Percentiles rank a stretch among this genome's conserved stretches.
These are phyloP conservation scores for Pichia manshurica DNA, from an alignment of 805 yeast species.

Conservation along the genomic window DNA sequence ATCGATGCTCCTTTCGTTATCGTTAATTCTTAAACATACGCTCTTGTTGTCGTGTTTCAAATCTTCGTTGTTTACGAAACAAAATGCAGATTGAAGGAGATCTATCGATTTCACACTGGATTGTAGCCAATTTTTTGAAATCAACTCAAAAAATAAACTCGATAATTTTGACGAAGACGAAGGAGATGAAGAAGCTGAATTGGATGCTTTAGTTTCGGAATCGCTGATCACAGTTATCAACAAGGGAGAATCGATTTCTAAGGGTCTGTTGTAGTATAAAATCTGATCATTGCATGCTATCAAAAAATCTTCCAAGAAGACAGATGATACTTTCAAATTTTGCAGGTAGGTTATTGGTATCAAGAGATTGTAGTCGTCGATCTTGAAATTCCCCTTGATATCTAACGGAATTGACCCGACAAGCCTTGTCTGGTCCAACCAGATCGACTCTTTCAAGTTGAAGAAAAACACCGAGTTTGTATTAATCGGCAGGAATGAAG, in stretches of 20 bases:
- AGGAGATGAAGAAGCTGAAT: background rate
- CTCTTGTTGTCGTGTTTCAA: slow-evolving; percentile 21
- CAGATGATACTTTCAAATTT: background rate
- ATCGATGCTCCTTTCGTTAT: slow-evolving; percentile 26
- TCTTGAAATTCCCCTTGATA: slow-evolving; percentile 31
- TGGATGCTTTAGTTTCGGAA: background rate
- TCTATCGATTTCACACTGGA: slow-evolving; percentile 26
- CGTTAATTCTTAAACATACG: slow-evolving; percentile 36
- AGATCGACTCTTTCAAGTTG: slow-evolving; percentile 27
- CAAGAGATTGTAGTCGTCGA: slow-evolving; percentile 36
- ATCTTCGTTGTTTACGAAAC: slow-evolving; percentile 31
- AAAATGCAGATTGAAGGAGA: slow-evolving; percentile 38
- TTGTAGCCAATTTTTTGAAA: slow-evolving; percentile 38
- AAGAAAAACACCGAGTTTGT: slow-evolving; percentile 35
- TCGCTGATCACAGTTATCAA: slow-evolving; percentile 35
- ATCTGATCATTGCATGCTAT: slow-evolving; percentile 13
- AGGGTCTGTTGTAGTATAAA: slow-evolving; percentile 25
- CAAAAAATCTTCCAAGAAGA: background rate
- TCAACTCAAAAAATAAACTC: slow-evolving; percentile 34
- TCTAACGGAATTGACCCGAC: slow-evolving; percentile 35
- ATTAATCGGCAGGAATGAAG: slow-evolving; percentile 30
- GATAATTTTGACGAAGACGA: slow-evolving; percentile 12
- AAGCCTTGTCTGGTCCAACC: slow-evolving; percentile 18
- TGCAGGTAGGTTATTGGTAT: slow-evolving; percentile 30
- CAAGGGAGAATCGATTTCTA: slow-evolving; percentile 29